These are phyloP conservation scores for Termitomyces sp. DNA, from an alignment of 768 basidiomycete species.

Conservation along the genomic window DNA sequence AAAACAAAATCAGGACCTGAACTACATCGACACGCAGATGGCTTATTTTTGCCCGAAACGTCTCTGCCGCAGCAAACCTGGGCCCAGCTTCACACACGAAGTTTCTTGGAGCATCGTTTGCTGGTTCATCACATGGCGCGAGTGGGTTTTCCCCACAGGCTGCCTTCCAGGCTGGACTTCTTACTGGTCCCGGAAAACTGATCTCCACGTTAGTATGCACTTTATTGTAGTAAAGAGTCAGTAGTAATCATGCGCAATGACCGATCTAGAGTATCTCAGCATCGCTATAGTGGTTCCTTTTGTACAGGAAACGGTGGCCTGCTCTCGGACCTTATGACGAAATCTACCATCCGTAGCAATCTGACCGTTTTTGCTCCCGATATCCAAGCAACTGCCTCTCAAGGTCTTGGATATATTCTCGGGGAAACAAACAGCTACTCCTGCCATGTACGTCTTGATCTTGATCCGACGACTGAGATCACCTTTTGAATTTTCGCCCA, in stretches of 20 bases:
- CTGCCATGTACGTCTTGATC: slow-evolving; percentile 28
- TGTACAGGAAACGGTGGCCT: slow-evolving; percentile 48
- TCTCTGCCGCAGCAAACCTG: slow-evolving; percentile 35
- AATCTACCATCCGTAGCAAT: slow-evolving; percentile 51
- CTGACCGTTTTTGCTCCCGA: slow-evolving; percentile 46
- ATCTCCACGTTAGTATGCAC: slow-evolving; percentile 43
- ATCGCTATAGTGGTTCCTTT: slow-evolving; percentile 57
- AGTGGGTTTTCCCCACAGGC: slow-evolving; percentile 57
- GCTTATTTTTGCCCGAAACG: slow-evolving; percentile 44
- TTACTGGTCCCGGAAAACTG: slow-evolving; percentile 37
- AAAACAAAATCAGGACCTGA: neutral
- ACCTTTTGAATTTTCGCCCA: neutral
- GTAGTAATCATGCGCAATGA: neutral
- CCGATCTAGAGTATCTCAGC: slow-evolving; percentile 44
- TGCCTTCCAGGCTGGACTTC: slow-evolving; percentile 45
- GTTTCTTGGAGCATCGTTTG: slow-evolving; percentile 46
- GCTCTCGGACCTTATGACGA: slow-evolving; percentile 63
- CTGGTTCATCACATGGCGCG: slow-evolving; percentile 38
- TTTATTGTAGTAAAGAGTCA: neutral
- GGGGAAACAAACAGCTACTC: slow-evolving; percentile 57
- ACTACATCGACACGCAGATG: slow-evolving; percentile 33
- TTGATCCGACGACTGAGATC: neutral
- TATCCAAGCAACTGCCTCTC: slow-evolving; percentile 39
- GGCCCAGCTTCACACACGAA: slow-evolving; percentile 31
- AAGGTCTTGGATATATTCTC: slow-evolving; percentile 50